Conservation (phyloP, 202 grass and related monocot genomes). For the Digitaria exilis region DNA sequence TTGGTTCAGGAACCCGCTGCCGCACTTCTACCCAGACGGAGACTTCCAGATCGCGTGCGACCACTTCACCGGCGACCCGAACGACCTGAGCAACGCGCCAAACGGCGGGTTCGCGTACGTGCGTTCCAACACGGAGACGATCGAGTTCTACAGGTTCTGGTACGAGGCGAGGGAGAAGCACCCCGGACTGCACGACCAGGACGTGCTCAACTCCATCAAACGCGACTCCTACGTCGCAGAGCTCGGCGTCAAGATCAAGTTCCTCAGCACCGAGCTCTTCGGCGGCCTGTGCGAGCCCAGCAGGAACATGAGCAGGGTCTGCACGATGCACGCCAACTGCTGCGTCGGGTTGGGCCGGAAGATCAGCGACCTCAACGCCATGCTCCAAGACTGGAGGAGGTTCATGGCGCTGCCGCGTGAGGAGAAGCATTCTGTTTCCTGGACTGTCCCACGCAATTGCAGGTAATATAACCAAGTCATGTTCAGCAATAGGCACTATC, state of each 20-base stretch:
- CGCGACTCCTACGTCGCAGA: slow-evolving; percentile 44
- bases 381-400: slow-evolving; percentile 72
- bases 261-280: slow-evolving; percentile 77
- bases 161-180: slow-evolving; percentile 55
- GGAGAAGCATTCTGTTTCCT: slow-evolving; percentile 22
- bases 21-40: slow-evolving; percentile 53
- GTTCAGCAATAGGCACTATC: not conserved
- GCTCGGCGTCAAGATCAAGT: slow-evolving; percentile 59
- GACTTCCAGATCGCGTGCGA: slow-evolving; percentile 85
- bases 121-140: slow-evolving; percentile 48
- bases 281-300: slow-evolving; percentile 72
- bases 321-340: slow-evolving; percentile 90
- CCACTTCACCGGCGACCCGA: slow-evolving; percentile 59
- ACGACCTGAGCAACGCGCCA: slow-evolving; percentile 48
- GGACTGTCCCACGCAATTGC: slow-evolving; percentile 66
- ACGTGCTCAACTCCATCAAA: slow-evolving; percentile 88
- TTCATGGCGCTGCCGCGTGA: slow-evolving; percentile 47
- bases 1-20: slow-evolving; percentile 75
- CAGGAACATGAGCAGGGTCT: slow-evolving; percentile 57
- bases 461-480: slow-evolving; percentile 39
- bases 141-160: slow-evolving; percentile 72
- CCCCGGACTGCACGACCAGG: slow-evolving; percentile 70
- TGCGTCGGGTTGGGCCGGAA: slow-evolving; percentile 60
- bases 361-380: slow-evolving; percentile 57
- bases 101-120: slow-evolving; percentile 78